Conservation (phyloP, 2,329 filamentous ascomycete species). For the Fulvia fulva region DNA sequence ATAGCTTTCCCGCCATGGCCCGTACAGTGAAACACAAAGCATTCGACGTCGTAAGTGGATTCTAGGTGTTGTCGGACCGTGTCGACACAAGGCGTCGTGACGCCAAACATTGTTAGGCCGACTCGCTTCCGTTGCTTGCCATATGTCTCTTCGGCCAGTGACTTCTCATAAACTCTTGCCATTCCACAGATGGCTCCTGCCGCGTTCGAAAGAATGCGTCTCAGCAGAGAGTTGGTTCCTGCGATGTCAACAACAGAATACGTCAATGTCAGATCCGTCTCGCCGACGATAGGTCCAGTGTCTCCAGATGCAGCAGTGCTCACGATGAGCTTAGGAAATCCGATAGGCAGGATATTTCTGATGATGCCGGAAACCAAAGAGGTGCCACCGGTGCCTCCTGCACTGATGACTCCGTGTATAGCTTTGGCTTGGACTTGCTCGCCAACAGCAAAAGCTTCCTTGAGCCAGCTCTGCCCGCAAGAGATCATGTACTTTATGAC, state of each 20-base stretch:
- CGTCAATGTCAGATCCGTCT: slow-evolving; percentile 67
- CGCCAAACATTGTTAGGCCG: slow-evolving; percentile 70
- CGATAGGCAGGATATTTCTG: slow-evolving; percentile 58
- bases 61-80: slow-evolving; percentile 51
- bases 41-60: slow-evolving; percentile 47
- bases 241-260: slow-evolving; percentile 69
- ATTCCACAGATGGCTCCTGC: slow-evolving; percentile 59
- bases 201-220: slow-evolving; percentile 58
- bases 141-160: slow-evolving; percentile 1
- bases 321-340: slow-evolving; percentile 67
- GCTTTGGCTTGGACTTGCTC: slow-evolving; percentile 18
- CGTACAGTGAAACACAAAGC: slow-evolving; percentile 66
- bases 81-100: slow-evolving; percentile 64
- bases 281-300: slow-evolving; percentile 60
- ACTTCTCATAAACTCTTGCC: slow-evolving; percentile 44
- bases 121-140: slow-evolving; percentile 45
- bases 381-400: slow-evolving; percentile 61
- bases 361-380: slow-evolving; percentile 59
- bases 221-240: slow-evolving; percentile 59
- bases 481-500: slow-evolving; percentile 55
- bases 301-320: slow-evolving; percentile 67
- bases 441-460: slow-evolving; percentile 21
- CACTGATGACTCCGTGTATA: slow-evolving; percentile 50
- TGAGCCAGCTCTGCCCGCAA: slow-evolving; percentile 46
- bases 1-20: slow-evolving; percentile 65